Evolutionary conservation across 179 eudicot genomes (phyloP), one percentile per base, ranked within the genome.

Genomic region (Beta corolliflora): DNA sequence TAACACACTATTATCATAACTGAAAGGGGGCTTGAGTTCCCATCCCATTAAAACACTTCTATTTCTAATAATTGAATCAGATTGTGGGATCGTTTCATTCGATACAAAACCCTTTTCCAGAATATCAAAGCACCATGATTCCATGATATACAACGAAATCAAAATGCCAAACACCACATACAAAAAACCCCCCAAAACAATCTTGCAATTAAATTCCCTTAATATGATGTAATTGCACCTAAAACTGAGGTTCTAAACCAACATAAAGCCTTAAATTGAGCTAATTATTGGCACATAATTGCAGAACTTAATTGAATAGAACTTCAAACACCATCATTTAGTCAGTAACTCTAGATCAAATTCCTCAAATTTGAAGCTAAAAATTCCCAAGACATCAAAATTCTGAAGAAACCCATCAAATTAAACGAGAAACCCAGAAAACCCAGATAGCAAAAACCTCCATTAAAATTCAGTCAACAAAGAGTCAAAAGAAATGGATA

Each of bases 61-160:
- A 52, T 50, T 7, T 48, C 31, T 71, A 48, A 50, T 55, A 58
- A 73, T 77, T 48, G 76, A 78, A 87, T 77, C 82, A 59, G 83
- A 29, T 29, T 66, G 77, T 36, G 84, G 53, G 41, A 76, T 60
- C 46, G 89, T 74, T 48, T 85, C 93, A 69, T 82, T 86, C 80
- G 86, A 80, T 56, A 75, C 74, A 83, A 82, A 84, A 64, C 83
- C 85, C 83, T 81, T 88, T 0, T 77, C 86, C 80, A 83, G 75
- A 68, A 86, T 83, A 84, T 84, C 88, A 86, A 83, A 89, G 81
- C 91, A 83, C 90, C 94, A 85, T 71, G 91, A 82, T 77, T 89
- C 95, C 97, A 91, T 91, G 4, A 73, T 64, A 64, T 53, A 23
- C 21, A 76, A 52, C 31, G 72, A 74, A 46, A 58, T 9, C 82